These are phyloP conservation scores for Emericellopsis terricola DNA, from an alignment of 495 filamentous ascomycete species.

Conservation along the genomic window DNA sequence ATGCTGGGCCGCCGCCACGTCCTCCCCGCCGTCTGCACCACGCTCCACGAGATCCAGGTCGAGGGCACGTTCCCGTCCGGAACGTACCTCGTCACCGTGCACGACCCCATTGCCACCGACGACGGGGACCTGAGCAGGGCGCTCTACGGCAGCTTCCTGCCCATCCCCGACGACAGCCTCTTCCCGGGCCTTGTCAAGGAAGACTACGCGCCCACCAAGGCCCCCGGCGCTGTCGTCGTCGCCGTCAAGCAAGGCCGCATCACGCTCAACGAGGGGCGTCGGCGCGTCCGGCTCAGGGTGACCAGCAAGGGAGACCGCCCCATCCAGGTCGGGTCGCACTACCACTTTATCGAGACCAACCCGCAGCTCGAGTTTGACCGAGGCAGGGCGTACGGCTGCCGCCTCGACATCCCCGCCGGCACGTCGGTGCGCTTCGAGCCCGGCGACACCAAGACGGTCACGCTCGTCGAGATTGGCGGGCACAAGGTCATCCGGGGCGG, in stretches of 20 bases:
- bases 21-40: constrained; percentile 57
- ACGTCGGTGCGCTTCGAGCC: constrained; percentile 93
- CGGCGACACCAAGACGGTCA: constrained; percentile 85
- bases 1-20: constrained; percentile 95
- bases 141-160: constrained; percentile 84
- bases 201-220: constrained; percentile 43
- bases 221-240: constrained; percentile 69
- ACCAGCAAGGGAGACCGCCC: constrained; percentile 82
- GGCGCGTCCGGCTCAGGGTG: constrained; percentile 54
- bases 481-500: constrained; percentile 69
- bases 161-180: constrained; percentile 44
- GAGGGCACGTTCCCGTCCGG: constrained; percentile 87
- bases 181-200: constrained; percentile 43
- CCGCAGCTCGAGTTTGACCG: constrained; percentile 85
- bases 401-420: constrained; percentile 80
- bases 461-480: constrained; percentile 78
- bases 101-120: constrained; percentile 72
- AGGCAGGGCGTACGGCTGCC: constrained; percentile 62
- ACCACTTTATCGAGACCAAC: constrained; percentile 92
- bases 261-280: constrained; percentile 54
- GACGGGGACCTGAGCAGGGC: constrained; percentile 77
- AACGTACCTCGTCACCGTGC: constrained; percentile 90
- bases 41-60: constrained; percentile 71
- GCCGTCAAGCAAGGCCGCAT: constrained; percentile 50
- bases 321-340: constrained; percentile 89